Evolutionary conservation across 345 rosid species (phyloP), one percentile per base, ranked within the genome.

Genomic region (Eucalyptus pauciflora): DNA sequence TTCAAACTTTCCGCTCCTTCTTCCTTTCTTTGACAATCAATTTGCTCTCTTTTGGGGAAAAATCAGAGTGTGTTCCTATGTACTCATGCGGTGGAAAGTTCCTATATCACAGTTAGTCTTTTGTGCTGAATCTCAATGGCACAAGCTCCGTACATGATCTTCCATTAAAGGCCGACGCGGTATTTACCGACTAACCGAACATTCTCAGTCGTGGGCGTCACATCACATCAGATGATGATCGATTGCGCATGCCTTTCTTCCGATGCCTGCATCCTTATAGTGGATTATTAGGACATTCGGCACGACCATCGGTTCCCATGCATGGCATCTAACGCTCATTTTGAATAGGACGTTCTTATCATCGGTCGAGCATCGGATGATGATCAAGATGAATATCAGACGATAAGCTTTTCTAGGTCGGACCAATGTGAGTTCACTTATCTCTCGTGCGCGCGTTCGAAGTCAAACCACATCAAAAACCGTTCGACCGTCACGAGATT

Each of bases 251-350:
- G 1, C 3, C 81, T 76, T 37, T 18, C 24, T 37, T 11, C 48
- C 46, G 1, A 17, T 11, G 48, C 13, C 13, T 14, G 0, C 2
- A 37, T 69, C 80, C 80, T 33, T 17, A 69, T 17, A 17, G 12
- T 69, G 13, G 79, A 67, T 37, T 20, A 67, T 37, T 20, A 37
- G 46, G 81, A 33, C 45, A 10, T 71, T 18, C 14, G 4, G 17
- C 20, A 2, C 6, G 24, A 22, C 45, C 5, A 4, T 37, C 24
- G 4, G 25, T 2, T 71, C 45, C 33, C 4, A 5, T 71, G 45
- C 45, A 67, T 17, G 80, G 13, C 13, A 33, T 33, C 45, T 0
- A 33, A 71, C 13, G 0, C 4, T 33, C 45, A 16, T 0, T 37
- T 18, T 37, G 81, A 33, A 18, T 37, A 18, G 22, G 24, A 37